A percentile compares a stretch with the other conserved stretches of the same genome.
These are phyloP conservation scores for Calonectria pseudoreteaudii DNA, from an alignment of 2,329 filamentous ascomycete genomes.

Conservation along the genomic window DNA sequence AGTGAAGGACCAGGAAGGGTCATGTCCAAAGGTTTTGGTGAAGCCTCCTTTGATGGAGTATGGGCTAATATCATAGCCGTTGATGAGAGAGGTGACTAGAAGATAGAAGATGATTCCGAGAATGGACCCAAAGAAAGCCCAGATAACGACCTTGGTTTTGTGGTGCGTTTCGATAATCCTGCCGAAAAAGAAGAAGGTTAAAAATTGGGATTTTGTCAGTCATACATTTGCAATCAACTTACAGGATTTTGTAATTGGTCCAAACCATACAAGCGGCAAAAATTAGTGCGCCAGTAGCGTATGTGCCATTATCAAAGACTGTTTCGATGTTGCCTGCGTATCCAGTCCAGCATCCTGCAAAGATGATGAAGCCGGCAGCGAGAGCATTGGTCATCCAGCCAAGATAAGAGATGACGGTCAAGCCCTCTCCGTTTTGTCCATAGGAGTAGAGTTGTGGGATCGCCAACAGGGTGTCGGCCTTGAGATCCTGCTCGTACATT, in stretches of 20 bases:
- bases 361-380: conserved; percentile 76
- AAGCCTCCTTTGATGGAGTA: conserved; percentile 80
- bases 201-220: conserved; percentile 1
- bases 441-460: conserved; percentile 91
- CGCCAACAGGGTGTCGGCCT: conserved; percentile 84
- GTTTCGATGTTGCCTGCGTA: conserved; percentile 61
- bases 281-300: conserved; percentile 77
- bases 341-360: conserved; percentile 73
- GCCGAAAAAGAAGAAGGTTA: conserved; percentile 30
- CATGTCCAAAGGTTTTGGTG: conserved; percentile 73
- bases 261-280: conserved; percentile 78
- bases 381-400: conserved; percentile 83
- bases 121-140: conserved; percentile 68
- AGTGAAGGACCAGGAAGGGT: conserved; percentile 72
- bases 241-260: conserved; percentile 83
- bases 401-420: conserved; percentile 80
- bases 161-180: conserved; percentile 81
- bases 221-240: conserved; percentile 47
- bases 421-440: conserved; percentile 77
- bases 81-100: conserved; percentile 74
- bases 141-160: conserved; percentile 74
- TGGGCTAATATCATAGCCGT: conserved; percentile 61
- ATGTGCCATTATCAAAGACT: conserved; percentile 76
- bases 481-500: conserved; percentile 92
- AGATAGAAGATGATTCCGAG: conserved; percentile 81